Percentiles rank a stretch among this genome's conserved stretches.
phyloP scores from a whole-genome alignment of 495 filamentous ascomycete species.

The Penicillium cosmopolitanum region DNA sequence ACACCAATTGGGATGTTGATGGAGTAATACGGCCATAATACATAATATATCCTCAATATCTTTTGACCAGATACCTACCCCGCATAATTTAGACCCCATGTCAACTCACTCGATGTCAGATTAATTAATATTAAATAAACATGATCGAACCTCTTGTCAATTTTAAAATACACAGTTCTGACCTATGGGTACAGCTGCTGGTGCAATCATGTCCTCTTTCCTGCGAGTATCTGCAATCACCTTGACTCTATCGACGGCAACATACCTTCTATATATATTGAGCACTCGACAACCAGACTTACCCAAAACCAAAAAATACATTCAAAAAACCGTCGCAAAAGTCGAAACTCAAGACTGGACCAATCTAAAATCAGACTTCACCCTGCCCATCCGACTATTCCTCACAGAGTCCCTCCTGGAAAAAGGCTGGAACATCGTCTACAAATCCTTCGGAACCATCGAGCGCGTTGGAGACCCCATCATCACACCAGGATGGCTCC shows the following conservation, averaged over 20 bases:
- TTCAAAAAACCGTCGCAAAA: not conserved
- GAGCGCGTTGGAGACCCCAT: not conserved
- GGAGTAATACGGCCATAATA: not conserved
- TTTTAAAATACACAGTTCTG: too few relatives aligned
- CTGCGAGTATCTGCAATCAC: not conserved
- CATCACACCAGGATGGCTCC: conserved; percentile 1
- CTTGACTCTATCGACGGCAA: not conserved
- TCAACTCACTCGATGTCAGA: too few relatives aligned
- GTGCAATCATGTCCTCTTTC: not conserved
- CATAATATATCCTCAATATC: too few relatives aligned
- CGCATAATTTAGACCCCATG: not conserved
- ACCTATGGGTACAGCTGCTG: too few relatives aligned
- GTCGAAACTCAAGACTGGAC: not conserved
- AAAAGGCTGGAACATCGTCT: conserved; percentile 8
- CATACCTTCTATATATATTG: not conserved
- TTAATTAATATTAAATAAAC: too few relatives aligned
- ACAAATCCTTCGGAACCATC: conserved; percentile 4
- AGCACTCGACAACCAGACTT: not conserved
- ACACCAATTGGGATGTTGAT: conserved; percentile 1
- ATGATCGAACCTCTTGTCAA: too few relatives aligned
- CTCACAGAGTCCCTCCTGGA: not conserved
- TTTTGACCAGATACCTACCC: not conserved
- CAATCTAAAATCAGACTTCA: not conserved
- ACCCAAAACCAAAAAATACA: not conserved
- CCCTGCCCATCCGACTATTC: not conserved